Percentiles rank a stretch among this genome's conserved stretches.
These are phyloP conservation scores for Mollisiaceae sp. DNA, from an alignment of 2,329 filamentous ascomycete species.

Conservation along the genomic window DNA sequence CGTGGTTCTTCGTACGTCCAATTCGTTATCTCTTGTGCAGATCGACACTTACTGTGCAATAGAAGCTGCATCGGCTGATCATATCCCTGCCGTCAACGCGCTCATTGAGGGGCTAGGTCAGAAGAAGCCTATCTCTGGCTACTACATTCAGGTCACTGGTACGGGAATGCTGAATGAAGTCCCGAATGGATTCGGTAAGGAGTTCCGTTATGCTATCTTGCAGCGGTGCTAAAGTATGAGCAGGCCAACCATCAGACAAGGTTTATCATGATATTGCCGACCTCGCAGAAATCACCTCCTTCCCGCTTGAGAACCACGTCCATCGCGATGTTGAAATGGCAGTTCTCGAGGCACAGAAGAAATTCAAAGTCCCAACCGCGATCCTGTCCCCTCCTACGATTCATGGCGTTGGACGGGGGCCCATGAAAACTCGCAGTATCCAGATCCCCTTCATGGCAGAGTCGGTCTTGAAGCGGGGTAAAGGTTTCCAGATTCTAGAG, in stretches of 20 bases:
- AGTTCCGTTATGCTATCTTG: too few species aligned
- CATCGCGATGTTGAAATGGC: slow-evolving; percentile 75
- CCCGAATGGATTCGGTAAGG: slow-evolving; percentile 45
- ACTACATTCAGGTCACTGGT: slow-evolving; percentile 58
- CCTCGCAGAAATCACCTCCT: slow-evolving; percentile 57
- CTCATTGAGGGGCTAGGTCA: slow-evolving; percentile 53
- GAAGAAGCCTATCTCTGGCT: slow-evolving; percentile 50
- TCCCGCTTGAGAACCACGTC: slow-evolving; percentile 60
- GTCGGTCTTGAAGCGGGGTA: slow-evolving; percentile 53
- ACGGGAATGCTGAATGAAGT: slow-evolving; percentile 49
- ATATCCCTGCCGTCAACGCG: slow-evolving; percentile 44
- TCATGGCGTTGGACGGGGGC: slow-evolving; percentile 63
- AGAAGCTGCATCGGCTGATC: slow-evolving; percentile 36
- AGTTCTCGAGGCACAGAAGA: slow-evolving; percentile 52
- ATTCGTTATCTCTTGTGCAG: not conserved
- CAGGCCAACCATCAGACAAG: slow-evolving; percentile 46
- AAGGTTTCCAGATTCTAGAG: slow-evolving; percentile 55
- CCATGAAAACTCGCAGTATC: slow-evolving; percentile 57
- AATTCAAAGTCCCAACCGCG: slow-evolving; percentile 57
- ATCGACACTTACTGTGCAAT: slow-evolving; percentile 3
- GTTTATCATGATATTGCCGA: slow-evolving; percentile 65
- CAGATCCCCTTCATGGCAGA: slow-evolving; percentile 61
- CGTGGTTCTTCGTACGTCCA: slow-evolving; percentile 44
- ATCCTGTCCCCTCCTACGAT: slow-evolving; percentile 70
- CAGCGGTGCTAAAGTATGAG: not conserved